A percentile compares a stretch with the other conserved stretches of the same genome.
Conservation (phyloP, 2,329 filamentous ascomycete genomes). For the Colletotrichum sp. region DNA sequence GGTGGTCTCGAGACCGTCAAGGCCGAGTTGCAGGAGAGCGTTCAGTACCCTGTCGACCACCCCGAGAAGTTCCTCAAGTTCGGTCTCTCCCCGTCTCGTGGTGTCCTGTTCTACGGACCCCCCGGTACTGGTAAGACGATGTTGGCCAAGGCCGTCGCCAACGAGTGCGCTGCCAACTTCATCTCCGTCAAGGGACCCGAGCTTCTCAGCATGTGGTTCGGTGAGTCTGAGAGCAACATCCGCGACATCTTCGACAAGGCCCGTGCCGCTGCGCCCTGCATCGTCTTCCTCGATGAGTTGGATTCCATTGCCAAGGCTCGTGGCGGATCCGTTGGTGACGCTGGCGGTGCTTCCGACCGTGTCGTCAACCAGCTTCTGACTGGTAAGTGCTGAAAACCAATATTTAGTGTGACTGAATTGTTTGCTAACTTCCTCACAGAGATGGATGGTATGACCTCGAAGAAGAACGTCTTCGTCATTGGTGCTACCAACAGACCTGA, state of each 20-base stretch:
- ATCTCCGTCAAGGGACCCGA: conserved; percentile 99
- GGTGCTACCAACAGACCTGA: conserved; percentile 98
- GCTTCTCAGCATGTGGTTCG: conserved; percentile 99
- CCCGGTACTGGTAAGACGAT: conserved; percentile 99
- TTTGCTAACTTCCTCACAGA: conserved; percentile 52
- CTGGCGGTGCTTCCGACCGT: conserved; percentile 97
- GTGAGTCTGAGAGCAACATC: conserved; percentile 99
- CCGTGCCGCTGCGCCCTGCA: conserved; percentile 94
- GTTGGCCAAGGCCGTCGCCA: conserved; percentile 98
- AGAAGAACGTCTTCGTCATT: conserved; percentile 99
- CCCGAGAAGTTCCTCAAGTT: conserved; percentile 99
- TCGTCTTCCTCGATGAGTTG: conserved; percentile 98
- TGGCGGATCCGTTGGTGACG: conserved; percentile 95
- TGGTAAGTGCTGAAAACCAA: conserved; percentile 61
- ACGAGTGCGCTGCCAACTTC: conserved; percentile 99
- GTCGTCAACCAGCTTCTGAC: conserved; percentile 99
- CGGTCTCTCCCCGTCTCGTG: conserved; percentile 94
- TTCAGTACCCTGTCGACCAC: conserved; percentile 99
- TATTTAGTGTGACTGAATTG: not conserved
- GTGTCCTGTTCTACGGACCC: conserved; percentile 98
- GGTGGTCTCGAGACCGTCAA: conserved; percentile 98
- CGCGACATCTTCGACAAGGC: conserved; percentile 99
- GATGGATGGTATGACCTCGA: conserved; percentile 99
- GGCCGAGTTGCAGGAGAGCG: conserved; percentile 98
- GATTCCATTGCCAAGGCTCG: conserved; percentile 99